phyloP scores from a whole-genome alignment of 148 eudicot genomes.

The Amaranthus cruentus region DNA sequence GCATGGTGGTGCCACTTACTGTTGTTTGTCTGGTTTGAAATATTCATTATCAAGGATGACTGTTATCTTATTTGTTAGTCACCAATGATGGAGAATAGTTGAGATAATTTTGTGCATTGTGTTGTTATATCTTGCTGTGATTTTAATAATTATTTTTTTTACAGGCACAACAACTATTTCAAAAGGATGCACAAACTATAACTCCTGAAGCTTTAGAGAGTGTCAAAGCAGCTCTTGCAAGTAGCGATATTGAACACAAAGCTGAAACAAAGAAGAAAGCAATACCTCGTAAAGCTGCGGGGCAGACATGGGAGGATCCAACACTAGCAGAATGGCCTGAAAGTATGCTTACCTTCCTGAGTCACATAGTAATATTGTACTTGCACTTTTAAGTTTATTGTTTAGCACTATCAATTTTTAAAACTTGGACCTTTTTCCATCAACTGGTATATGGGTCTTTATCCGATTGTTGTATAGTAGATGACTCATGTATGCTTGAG shows the following conservation, averaged over 20 bases:
- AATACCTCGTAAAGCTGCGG: conserved; percentile 90
- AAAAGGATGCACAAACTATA: conserved; percentile 83
- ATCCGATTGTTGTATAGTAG: background rate
- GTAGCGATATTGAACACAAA: conserved; percentile 85
- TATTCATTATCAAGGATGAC: background rate
- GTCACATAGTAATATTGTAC: background rate
- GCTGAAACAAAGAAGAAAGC: conserved; percentile 92
- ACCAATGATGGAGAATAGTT: background rate
- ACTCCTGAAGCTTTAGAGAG: conserved; percentile 92
- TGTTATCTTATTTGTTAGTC: background rate
- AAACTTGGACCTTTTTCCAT: background rate
- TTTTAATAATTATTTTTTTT: background rate
- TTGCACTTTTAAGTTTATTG: background rate
- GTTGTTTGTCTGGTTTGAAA: too few relatives aligned
- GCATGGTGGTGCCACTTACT: too few relatives aligned
- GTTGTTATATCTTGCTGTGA: background rate
- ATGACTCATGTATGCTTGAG: background rate
- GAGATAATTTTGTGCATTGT: background rate
- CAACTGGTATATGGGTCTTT: background rate
- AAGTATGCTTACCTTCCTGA: conserved; percentile 40
- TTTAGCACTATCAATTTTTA: background rate
- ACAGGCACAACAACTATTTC: conserved; percentile 94
- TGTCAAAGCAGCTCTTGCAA: conserved; percentile 96
- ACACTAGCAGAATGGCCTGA: conserved; percentile 98
- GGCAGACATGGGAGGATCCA: conserved; percentile 95